Percentiles rank a stretch among this genome's conserved stretches.
Conservation (phyloP, 2,329 filamentous ascomycete species). For the Monilinia aucupariae region DNA sequence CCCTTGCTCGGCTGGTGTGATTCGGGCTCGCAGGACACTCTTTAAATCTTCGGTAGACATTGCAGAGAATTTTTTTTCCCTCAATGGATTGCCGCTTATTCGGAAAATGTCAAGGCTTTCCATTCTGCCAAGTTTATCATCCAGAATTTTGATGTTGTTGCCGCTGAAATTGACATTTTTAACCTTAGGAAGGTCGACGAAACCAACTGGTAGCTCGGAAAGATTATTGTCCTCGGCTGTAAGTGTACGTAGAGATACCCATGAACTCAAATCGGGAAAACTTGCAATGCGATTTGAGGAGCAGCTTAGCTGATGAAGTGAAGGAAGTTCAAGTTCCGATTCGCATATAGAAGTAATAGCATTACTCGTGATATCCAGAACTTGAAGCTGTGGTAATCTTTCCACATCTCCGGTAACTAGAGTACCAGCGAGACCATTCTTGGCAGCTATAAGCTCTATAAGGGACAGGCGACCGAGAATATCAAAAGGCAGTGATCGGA, state of each 20-base stretch:
- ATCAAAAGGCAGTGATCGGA: slow-evolving; percentile 67
- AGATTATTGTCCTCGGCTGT: slow-evolving; percentile 79
- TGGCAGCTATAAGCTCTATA: slow-evolving; percentile 66
- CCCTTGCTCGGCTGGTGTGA: slow-evolving; percentile 47
- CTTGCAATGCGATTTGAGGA: slow-evolving; percentile 71
- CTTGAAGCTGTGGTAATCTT: slow-evolving; percentile 60
- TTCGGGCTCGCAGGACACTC: slow-evolving; percentile 59
- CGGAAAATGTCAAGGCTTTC: slow-evolving; percentile 67
- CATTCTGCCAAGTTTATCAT: slow-evolving; percentile 75
- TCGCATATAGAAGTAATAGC: slow-evolving; percentile 46
- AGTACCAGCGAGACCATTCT: slow-evolving; percentile 70
- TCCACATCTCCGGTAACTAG: slow-evolving; percentile 61
- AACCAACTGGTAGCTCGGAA: slow-evolving; percentile 67
- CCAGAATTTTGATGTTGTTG: slow-evolving; percentile 74
- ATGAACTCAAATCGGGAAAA: slow-evolving; percentile 69
- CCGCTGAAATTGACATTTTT: slow-evolving; percentile 76
- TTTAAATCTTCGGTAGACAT: slow-evolving; percentile 80
- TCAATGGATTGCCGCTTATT: slow-evolving; percentile 81
- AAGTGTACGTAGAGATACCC: slow-evolving; percentile 67
- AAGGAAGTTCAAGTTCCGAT: slow-evolving; percentile 48
- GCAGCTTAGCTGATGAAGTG: slow-evolving; percentile 67
- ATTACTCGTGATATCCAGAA: slow-evolving; percentile 73
- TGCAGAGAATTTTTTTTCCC: slow-evolving; percentile 78
- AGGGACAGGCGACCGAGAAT: slow-evolving; percentile 62
- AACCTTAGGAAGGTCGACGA: slow-evolving; percentile 61